These are phyloP conservation scores for Ogataea salicorniae DNA, from an alignment of 805 yeast genomes.

Conservation along the genomic window DNA sequence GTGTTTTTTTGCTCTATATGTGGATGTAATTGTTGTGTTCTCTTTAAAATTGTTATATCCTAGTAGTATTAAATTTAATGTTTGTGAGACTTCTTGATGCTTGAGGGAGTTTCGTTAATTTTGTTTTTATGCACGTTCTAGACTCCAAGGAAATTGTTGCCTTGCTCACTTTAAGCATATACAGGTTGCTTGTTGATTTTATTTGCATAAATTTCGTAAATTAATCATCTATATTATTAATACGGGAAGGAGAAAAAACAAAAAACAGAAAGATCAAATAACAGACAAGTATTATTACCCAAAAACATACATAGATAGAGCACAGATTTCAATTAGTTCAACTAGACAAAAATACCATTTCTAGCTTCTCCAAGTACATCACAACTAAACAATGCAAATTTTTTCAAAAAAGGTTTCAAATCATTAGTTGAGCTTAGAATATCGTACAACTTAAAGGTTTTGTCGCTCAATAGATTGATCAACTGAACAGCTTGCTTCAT, in stretches of 20 bases:
- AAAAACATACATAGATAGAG: not conserved
- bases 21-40: no score
- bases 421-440: constrained; percentile 55
- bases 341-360: constrained; percentile 35
- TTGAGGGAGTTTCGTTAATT: no score
- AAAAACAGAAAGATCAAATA: no score
- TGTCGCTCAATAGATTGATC: constrained; percentile 64
- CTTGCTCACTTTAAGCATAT: no score
- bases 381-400: constrained; percentile 50
- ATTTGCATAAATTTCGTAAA: no score
- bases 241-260: not conserved
- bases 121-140: no score
- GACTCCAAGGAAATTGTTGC: no score
- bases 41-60: no score
- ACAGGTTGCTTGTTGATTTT: no score
- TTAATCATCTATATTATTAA: not conserved
- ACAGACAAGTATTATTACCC: not conserved
- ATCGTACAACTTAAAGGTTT: constrained; percentile 51
- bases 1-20: not conserved
- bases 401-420: constrained; percentile 40
- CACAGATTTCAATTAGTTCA: not conserved
- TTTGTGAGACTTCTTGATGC: no score
- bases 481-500: constrained; percentile 53
- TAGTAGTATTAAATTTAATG: no score
- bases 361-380: constrained; percentile 24